A percentile compares a stretch with the other conserved stretches of the same genome.
Conservation (phyloP, 345 rosid genomes). For the Gynandropsis gynandra region DNA sequence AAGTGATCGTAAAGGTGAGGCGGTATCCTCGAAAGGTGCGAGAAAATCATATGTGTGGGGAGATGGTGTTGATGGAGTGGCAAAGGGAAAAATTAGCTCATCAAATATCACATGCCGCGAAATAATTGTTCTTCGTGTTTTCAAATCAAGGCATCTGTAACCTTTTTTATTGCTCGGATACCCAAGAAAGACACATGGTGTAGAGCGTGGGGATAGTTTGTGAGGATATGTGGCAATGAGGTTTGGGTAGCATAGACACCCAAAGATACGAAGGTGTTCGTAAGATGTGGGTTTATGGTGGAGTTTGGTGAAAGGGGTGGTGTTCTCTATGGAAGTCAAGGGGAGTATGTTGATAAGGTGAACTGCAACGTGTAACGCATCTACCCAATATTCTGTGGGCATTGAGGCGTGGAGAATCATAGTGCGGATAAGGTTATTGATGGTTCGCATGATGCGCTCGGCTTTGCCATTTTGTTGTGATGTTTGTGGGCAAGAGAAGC, state of each 20-base stretch:
- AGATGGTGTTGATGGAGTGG: too few species aligned
- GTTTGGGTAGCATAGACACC: not conserved
- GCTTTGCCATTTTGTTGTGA: not conserved
- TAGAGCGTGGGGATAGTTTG: not conserved
- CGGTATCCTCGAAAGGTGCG: too few species aligned
- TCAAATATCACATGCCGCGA: not conserved
- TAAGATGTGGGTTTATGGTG: too few species aligned
- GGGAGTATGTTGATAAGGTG: not conserved
- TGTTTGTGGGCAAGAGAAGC: not conserved
- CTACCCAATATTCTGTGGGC: too few species aligned
- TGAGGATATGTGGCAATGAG: not conserved
- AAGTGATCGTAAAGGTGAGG: not conserved
- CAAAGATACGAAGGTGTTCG: too few species aligned
- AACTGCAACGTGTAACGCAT: too few species aligned
- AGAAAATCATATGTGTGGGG: too few species aligned
- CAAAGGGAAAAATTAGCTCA: not conserved
- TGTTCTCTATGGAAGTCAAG: not conserved
- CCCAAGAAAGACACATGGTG: not conserved
- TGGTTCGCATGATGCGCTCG: not conserved
- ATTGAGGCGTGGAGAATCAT: not conserved
- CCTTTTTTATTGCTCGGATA: not conserved
- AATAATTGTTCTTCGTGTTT: not conserved
- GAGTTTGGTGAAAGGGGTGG: rapidly evolving
- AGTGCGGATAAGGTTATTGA: not conserved
- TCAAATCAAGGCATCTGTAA: not conserved